Percentiles rank a stretch among this genome's conserved stretches.
phyloP scores from a whole-genome alignment of 495 filamentous ascomycete genomes.

The Podospora bellae-mahoneyi region DNA sequence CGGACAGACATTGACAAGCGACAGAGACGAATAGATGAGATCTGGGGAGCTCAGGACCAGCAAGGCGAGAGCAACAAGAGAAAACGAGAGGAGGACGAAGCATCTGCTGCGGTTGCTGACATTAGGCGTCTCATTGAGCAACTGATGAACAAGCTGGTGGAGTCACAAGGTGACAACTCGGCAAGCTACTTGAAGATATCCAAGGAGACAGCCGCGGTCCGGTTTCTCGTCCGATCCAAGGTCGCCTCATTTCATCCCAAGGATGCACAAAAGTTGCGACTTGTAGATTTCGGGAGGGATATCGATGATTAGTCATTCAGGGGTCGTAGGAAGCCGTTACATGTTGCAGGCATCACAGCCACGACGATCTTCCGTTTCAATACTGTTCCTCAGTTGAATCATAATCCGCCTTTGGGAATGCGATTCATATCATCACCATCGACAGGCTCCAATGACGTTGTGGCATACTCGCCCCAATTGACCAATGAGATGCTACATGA shows the following conservation, averaged over 20 bases:
- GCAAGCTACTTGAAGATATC: constrained; percentile 64
- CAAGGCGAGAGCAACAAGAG: constrained; percentile 28
- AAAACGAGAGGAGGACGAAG: constrained; percentile 50
- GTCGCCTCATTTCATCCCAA: constrained; percentile 83
- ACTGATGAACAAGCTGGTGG: constrained; percentile 58
- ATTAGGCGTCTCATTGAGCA: constrained; percentile 64
- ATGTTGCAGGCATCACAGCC: constrained; percentile 15
- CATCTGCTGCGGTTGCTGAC: constrained; percentile 61
- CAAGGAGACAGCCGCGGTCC: constrained; percentile 74
- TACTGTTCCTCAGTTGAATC: no score
- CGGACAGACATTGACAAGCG: constrained; percentile 45
- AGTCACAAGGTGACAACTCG: constrained; percentile 53
- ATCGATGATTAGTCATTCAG: constrained; percentile 55
- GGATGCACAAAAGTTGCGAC: constrained; percentile 68
- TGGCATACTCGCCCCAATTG: constrained; percentile 3
- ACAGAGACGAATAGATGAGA: constrained; percentile 72
- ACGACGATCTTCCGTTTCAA: constrained; percentile 10
- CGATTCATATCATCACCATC: neutral
- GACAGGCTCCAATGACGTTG: constrained; percentile 1
- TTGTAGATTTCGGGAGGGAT: constrained; percentile 82
- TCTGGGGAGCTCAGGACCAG: constrained; percentile 53
- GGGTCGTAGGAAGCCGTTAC: neutral
- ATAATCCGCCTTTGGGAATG: neutral
- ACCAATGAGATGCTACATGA: constrained; percentile 14
- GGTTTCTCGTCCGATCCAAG: constrained; percentile 80